A percentile compares a stretch with the other conserved stretches of the same genome.
phyloP scores from a whole-genome alignment of 805 yeast genomes.

The Candida yuanshanica region DNA sequence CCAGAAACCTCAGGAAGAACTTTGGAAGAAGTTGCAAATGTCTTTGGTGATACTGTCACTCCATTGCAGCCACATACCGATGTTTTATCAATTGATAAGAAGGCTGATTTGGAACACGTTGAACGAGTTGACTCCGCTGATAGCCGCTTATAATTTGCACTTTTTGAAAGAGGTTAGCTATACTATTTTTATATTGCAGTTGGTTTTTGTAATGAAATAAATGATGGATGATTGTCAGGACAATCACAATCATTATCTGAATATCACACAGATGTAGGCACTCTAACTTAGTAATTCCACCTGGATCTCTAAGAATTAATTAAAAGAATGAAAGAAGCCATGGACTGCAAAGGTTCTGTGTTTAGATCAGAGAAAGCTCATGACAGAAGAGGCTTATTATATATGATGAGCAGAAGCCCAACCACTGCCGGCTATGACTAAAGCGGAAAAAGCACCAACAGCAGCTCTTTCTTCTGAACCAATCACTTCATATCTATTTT shows the following conservation, averaged over 20 bases:
- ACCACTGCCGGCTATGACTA: conserved; percentile 46
- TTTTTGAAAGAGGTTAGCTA: too few relatives aligned
- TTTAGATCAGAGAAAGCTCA: too few relatives aligned
- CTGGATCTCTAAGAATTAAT: too few relatives aligned
- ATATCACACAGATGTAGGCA: too few relatives aligned
- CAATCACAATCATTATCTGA: too few relatives aligned
- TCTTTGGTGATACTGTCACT: conserved; percentile 23
- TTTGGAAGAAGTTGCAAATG: conserved; percentile 33
- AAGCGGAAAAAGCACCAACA: conserved; percentile 43
- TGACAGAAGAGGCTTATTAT: too few relatives aligned
- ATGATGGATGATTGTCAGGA: too few relatives aligned
- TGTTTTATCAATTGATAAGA: conserved; percentile 1
- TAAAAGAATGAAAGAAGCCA: too few relatives aligned
- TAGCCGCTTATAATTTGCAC: too few relatives aligned
- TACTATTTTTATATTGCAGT: neutral
- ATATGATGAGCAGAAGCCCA: conserved; percentile 61
- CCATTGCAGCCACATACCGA: conserved; percentile 2
- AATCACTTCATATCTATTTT: conserved; percentile 25
- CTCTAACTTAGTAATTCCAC: too few relatives aligned
- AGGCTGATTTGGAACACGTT: conserved; percentile 8
- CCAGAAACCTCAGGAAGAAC: conserved; percentile 35
- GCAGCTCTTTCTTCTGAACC: conserved; percentile 33
- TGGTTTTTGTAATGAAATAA: too few relatives aligned
- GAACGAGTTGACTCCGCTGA: conserved; percentile 4
- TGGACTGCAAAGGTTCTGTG: too few relatives aligned